phyloP scores from a whole-genome alignment of 2,329 filamentous ascomycete genomes.

The Hymenoscyphus occultus region DNA sequence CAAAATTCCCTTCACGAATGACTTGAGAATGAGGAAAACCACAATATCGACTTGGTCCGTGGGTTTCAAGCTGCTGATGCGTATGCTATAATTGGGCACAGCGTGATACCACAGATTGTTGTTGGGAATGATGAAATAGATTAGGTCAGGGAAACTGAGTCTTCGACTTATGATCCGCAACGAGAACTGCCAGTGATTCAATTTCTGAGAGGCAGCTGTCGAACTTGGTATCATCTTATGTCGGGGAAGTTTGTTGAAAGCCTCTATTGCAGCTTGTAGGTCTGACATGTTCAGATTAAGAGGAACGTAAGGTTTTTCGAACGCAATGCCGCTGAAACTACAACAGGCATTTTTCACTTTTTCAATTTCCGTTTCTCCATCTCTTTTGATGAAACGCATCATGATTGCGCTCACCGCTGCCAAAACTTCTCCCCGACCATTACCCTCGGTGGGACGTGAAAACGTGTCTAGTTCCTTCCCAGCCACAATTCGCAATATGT shows the following conservation, averaged over 20 bases:
- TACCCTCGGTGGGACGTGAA: no score
- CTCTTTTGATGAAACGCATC: not conserved
- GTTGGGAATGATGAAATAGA: not conserved
- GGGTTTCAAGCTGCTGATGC: not conserved
- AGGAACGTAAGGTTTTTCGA: not conserved
- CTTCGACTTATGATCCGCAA: not conserved
- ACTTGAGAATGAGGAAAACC: not conserved
- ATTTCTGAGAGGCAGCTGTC: not conserved
- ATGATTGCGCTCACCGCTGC: not conserved
- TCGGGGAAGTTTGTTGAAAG: not conserved
- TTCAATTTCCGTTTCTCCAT: not conserved
- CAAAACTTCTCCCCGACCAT: not conserved
- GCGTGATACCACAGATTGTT: not conserved
- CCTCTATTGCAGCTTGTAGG: not conserved
- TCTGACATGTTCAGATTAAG: not conserved
- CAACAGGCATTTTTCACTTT: not conserved
- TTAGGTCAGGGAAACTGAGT: not conserved
- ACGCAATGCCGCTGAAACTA: not conserved
- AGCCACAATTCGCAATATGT: not conserved
- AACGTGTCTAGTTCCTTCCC: not conserved
- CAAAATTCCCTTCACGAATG: not conserved
- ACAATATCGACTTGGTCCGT: not conserved
- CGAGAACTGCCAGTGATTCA: not conserved
- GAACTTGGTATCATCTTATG: not conserved
- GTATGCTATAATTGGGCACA: not conserved